Evolutionary conservation across 495 filamentous ascomycete species (phyloP), one percentile per base, ranked within the genome.

Genomic region (Terfezia claveryi): DNA sequence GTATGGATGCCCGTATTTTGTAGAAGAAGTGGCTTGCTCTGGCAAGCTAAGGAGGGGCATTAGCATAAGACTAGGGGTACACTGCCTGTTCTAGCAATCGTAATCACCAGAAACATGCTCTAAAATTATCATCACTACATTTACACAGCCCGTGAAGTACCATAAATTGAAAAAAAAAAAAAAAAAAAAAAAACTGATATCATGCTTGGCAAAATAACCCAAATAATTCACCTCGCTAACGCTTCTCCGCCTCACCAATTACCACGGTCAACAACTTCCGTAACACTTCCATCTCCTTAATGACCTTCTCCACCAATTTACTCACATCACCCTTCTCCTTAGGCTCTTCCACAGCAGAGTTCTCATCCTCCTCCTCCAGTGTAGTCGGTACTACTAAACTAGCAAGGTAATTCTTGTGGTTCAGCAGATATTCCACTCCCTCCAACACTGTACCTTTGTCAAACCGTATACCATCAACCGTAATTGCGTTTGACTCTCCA

Each of bases 371-470:
- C 57, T 67, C 64, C 54, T 66, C 65, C 38, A 54, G 49, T 46
- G 57, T 67, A 44, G 59, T 65, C 9, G 65, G 56, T 12, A 60
- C 57, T 46, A 61, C 61, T 17, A 68, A 59, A 8, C 52, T 65
- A 56, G 61, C 62, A 32, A 68, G 56, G 37, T 63, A 68, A 50
- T 61, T 63, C 53, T 38, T 61, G 49, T 68, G 65, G 4, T 53
- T 56, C n/a, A 68, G 50, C 10, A 63, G 53, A 59, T 64, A 62
- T 37, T 63, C 59, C 36, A 64, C 62, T 4, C 54, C 56, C 50
- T 67, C 65, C 8, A 50, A 50, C 37, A 59, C 52, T 2, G 60
- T 56, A 9, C 55, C 57, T 20, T 62, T 59, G 37, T 66, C 64
- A 27, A 63, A 58, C 36, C 58, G 57, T 10, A 63, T 53, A n/a